Base-by-base conservation (phyloP, 1,284 basidiomycete species). In the Stygiomarasmius scandens region DNA sequence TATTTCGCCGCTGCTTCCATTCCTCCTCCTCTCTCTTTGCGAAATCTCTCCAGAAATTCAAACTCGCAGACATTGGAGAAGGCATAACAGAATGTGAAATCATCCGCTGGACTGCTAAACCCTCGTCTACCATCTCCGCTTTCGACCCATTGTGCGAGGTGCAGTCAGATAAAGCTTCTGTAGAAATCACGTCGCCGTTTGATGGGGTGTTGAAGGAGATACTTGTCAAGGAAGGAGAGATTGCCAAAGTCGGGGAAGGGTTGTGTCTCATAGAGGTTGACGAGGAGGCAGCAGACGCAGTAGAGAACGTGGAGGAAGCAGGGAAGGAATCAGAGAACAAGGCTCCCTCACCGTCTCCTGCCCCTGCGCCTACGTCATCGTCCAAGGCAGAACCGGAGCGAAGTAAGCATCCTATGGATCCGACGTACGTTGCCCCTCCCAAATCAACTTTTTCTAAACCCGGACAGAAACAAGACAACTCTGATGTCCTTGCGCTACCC, bases 31-130 rank as follows among this genome's bases (percentile, higher is more conserved):
- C 32, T 34, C 32, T 34, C 32, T 52, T 44, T 4, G 50, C 20
- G 23, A 86, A 81, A 58, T 76, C 81, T 6, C 64, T 86, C 10
- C 84, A 87, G 59, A 81, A 79, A 11, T 97, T 96, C 81, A 92
- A 90, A 63, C 85, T 97, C n/a, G 93, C 94, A 12, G 95, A 98
- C 71, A 96, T 97, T 64, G 95, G 95, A 9, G 95, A 98, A 74
- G 95, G 89, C 10, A 92, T 91, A 62, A 93, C 91, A 32, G 93
- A 96, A 71, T 94, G 92, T 65, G 93, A 95, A 74, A 83, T 96
- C 63, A 85, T 96, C 58, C 90, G 88, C 71, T 96, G 93, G 93
- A 90, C 65, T 67, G 85, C 93, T 29, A 78, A 84, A 63, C 81
- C 86, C 1, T 69, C 74, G 16, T 76, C 82, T n/a, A 67, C 68